Base-by-base conservation (phyloP, 164 flowering plant genomes). In the Berberis thunbergii region DNA sequence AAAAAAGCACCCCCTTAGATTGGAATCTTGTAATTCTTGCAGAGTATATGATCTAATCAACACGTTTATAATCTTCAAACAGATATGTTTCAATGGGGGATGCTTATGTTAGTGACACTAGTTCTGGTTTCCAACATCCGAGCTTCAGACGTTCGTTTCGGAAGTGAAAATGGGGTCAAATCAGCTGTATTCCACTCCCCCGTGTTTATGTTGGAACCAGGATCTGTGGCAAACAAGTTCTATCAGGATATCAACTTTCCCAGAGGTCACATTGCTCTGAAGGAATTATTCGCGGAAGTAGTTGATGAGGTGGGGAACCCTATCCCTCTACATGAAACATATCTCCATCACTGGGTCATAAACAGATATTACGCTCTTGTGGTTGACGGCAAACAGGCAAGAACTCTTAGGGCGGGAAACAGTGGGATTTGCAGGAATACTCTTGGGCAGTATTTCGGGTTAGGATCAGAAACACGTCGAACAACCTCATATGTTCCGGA, bases 281-380 rank as follows among this genome's bases (percentile, higher is more conserved):
- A 94, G 70, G 76, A 78, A 46, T 86, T 94, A 61, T 49, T 75
- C 73, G 96, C 86, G 7, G 96, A 94, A 77, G 85, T 94, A 3
- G 80, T 94, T 48, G 97, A 94, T 67, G 96, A 87, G 67, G 64
- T 68, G 12, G 97, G 97, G 58, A 81, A 74, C 41, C 73, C 96
- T 7, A 70, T 94, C 61, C 91, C 99, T 11, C 96, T 94, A 63
- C 85, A 86, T 6, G 95, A 94, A 65, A 87, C 93, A 60, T 94
- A 94, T 78, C 89, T 91, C 49, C 98, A 94, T 69, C 99, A 94
- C 61, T 91, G 97, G 97, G 63, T 84, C 13, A 70, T 89, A 9
- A 53, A 2, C 3, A 79, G 86, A 66, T 94, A 89, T 75, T 78
- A 77, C 61, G 74, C 63, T 39, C 79, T 66, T 2, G 73, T 61